phyloP scores from a whole-genome alignment of 352 stramenopile species.

The Globisporangium takayamanum region DNA sequence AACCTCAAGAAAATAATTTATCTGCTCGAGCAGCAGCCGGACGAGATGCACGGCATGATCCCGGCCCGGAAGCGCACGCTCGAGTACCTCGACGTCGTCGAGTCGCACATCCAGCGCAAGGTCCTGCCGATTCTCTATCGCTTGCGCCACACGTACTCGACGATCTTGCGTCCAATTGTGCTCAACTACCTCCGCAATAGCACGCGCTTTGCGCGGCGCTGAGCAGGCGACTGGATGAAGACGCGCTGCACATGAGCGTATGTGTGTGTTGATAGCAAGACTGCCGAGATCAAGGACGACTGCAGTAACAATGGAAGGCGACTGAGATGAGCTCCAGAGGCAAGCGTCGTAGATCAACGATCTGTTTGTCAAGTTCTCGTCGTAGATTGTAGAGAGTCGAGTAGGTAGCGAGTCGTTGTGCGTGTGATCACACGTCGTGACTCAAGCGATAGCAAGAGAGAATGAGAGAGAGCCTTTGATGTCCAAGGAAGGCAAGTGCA shows the following conservation, averaged over 20 bases:
- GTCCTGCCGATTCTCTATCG: slow-evolving; percentile 76
- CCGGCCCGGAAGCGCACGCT: slow-evolving; percentile 61
- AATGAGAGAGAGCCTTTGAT: too few species aligned
- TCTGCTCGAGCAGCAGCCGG: slow-evolving; percentile 78
- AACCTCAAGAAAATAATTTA: slow-evolving; percentile 90
- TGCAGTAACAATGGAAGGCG: too few species aligned
- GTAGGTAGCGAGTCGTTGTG: too few species aligned
- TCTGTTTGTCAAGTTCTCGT: background rate
- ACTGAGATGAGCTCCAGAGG: too few species aligned
- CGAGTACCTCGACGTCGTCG: slow-evolving; percentile 73
- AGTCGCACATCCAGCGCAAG: slow-evolving; percentile 81
- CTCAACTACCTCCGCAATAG: slow-evolving; percentile 75
- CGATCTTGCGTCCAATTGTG: slow-evolving; percentile 66
- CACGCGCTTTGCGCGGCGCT: slow-evolving; percentile 45
- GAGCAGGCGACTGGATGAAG: background rate
- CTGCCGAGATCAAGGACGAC: too few species aligned
- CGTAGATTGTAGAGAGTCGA: too few species aligned
- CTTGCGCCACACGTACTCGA: slow-evolving; percentile 73
- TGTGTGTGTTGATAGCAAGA: too few species aligned
- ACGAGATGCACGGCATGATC: slow-evolving; percentile 72
- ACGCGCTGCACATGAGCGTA: too few species aligned
- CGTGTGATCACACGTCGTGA: too few species aligned
- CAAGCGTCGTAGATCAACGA: too few species aligned
- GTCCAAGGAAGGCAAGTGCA: too few species aligned
- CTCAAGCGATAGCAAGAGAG: too few species aligned